These are phyloP conservation scores for Globisporangium nunn DNA, from an alignment of 352 stramenopile genomes.

Conservation along the genomic window DNA sequence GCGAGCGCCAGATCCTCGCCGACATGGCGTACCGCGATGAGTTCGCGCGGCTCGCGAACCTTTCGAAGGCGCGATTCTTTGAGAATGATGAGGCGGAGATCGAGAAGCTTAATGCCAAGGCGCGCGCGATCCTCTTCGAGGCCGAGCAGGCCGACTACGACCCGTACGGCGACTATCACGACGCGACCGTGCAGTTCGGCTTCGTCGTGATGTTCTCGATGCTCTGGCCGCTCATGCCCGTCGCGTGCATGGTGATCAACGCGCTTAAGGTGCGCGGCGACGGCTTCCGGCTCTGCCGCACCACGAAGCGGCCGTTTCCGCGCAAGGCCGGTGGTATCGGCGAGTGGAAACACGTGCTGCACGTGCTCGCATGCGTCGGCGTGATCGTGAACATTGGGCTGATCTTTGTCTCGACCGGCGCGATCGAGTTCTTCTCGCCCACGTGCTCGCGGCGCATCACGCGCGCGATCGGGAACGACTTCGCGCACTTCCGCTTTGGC, in stretches of 20 bases:
- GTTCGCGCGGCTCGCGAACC: slow-evolving; percentile 39
- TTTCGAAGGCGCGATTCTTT: slow-evolving; percentile 58
- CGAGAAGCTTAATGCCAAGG: slow-evolving; percentile 58
- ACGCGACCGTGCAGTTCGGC: slow-evolving; percentile 75
- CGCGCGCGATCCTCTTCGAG: slow-evolving; percentile 67
- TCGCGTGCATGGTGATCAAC: slow-evolving; percentile 71
- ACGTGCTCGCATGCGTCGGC: slow-evolving; percentile 54
- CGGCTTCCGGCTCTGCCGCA: slow-evolving; percentile 64
- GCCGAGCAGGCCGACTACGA: slow-evolving; percentile 75
- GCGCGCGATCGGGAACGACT: slow-evolving; percentile 46
- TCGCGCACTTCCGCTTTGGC: slow-evolving; percentile 59
- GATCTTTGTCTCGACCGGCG: slow-evolving; percentile 71
- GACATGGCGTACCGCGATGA: slow-evolving; percentile 52
- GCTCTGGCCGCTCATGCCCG: slow-evolving; percentile 76
- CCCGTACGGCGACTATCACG: slow-evolving; percentile 76
- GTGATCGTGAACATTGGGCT: slow-evolving; percentile 75
- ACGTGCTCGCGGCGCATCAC: slow-evolving; percentile 46
- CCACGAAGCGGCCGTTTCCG: slow-evolving; percentile 64
- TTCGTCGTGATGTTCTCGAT: slow-evolving; percentile 87
- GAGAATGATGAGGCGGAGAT: slow-evolving; percentile 60
- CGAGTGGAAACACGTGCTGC: slow-evolving; percentile 66
- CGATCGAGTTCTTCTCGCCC: slow-evolving; percentile 65
- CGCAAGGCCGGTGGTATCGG: slow-evolving; percentile 67
- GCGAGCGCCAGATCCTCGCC: slow-evolving; percentile 47
- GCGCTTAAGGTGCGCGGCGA: slow-evolving; percentile 75